Base-by-base conservation (phyloP, 1,284 basidiomycete genomes). In the Ceratobasidium sp. region DNA sequence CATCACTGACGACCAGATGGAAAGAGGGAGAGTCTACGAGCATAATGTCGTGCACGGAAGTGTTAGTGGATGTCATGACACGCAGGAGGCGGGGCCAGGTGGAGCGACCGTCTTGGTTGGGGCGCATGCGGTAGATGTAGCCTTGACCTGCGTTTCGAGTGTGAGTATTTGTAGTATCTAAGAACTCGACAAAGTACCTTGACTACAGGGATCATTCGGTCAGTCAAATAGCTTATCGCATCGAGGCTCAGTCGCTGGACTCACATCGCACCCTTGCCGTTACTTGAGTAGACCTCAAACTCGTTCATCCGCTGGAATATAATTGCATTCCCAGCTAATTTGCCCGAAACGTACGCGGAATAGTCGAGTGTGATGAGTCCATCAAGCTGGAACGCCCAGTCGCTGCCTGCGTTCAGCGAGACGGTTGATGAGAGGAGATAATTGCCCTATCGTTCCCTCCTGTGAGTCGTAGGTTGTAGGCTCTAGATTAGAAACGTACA, bases 11-110 rank as follows among this genome's bases (percentile, higher is more conserved):
- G 61, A 82, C 78, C 12, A 81, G 74, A 70, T 82, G 81, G 78
- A 82, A 82, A 74, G 79, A 81, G 0, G 80, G 80, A 21, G 81
- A 80, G 72, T 82, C 81, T 6, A 82, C 81, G 23, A 82, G 75
- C 51, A 81, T 78, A 40, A 82, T 74, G 72, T 82, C 81, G 62
- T 82, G 81, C 12, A 82, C 49, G 12, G 81, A 81, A 73, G 75
- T 81, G 75, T 79, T 79, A 5, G 74, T 79, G 1, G 79, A 80
- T 11, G 75, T 80, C 53, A 80, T 73, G 16, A 81, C 76, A 25
- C 81, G 79, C 44, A 81, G 74, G 56, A 82, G 75, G 23, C 81
- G 80, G 28, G 81, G 81, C 2, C 78, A 48, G 56, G 36, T 36
- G 4, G 66, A 51, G 25, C 66, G 66, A 36, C 66, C 66, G 16